Percentiles rank a stretch among this genome's conserved stretches.
phyloP scores from a whole-genome alignment of 2,329 filamentous ascomycete species.

The Didymella exigua region DNA sequence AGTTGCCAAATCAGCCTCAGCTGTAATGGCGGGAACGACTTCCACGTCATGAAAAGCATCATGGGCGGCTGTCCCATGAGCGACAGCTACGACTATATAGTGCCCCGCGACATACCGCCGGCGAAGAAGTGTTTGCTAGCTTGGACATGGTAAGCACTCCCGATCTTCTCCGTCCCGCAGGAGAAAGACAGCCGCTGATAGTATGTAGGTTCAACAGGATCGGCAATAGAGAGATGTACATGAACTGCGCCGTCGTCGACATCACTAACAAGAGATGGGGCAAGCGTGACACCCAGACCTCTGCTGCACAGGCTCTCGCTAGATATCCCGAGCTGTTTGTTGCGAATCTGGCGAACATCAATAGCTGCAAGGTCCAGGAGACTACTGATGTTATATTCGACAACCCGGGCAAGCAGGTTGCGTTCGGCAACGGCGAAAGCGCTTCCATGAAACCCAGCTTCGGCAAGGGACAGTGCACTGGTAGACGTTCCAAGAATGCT shows the following conservation, averaged over 20 bases:
- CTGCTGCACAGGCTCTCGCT: conserved; percentile 34
- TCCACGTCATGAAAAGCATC: conserved; percentile 70
- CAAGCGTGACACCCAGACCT: conserved; percentile 56
- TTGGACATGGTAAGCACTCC: conserved; percentile 60
- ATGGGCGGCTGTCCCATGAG: conserved; percentile 62
- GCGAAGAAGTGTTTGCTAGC: conserved; percentile 67
- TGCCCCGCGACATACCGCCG: conserved; percentile 67
- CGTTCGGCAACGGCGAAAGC: conserved; percentile 45
- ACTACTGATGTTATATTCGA: conserved; percentile 50
- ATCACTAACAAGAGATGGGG: conserved; percentile 59
- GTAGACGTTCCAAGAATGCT: conserved; percentile 23
- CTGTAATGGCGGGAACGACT: conserved; percentile 72
- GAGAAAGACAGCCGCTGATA: neutral
- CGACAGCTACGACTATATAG: conserved; percentile 64
- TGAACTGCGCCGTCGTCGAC: conserved; percentile 78
- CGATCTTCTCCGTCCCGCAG: neutral
- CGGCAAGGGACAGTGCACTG: conserved; percentile 25
- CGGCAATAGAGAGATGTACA: conserved; percentile 85
- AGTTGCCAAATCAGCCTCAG: conserved; percentile 78
- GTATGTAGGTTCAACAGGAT: conserved; percentile 65
- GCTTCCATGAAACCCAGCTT: conserved; percentile 22
- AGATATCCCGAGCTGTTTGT: conserved; percentile 52
- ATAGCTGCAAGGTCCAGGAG: conserved; percentile 49
- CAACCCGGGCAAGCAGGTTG: conserved; percentile 49
- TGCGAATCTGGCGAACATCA: conserved; percentile 51